A percentile compares a stretch with the other conserved stretches of the same genome.
phyloP scores from a whole-genome alignment of 805 yeast genomes.

The Lachancea meyersii region DNA sequence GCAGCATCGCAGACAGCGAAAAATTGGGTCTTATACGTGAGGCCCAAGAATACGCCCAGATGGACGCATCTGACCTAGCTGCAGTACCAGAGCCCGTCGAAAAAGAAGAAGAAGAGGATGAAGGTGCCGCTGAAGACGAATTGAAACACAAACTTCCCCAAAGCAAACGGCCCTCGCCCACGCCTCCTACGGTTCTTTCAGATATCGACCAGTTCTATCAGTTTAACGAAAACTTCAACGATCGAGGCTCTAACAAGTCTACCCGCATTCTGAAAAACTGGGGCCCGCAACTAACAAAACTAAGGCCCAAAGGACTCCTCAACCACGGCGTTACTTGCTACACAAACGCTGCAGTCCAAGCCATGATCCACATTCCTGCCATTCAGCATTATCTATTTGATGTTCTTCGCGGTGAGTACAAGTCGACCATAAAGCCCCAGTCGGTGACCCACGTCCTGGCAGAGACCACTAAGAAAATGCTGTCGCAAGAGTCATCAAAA shows the following conservation, averaged over 20 bases:
- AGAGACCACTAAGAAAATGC: conserved; percentile 62
- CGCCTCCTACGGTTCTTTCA: conserved; percentile 30
- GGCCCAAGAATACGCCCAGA: conserved; percentile 16
- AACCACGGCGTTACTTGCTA: conserved; percentile 96
- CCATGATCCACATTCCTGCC: conserved; percentile 86
- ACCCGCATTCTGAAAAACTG: conserved; percentile 64
- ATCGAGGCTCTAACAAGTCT: conserved; percentile 58
- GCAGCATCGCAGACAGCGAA: conserved; percentile 31
- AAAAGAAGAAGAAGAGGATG: conserved; percentile 25
- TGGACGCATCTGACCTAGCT: conserved; percentile 1
- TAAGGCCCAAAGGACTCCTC: conserved; percentile 61
- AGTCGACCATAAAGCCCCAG: conserved; percentile 40
- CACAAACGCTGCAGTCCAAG: conserved; percentile 91
- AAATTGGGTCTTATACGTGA: conserved; percentile 21
- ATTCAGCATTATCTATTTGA: conserved; percentile 75
- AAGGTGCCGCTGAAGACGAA: conserved; percentile 30
- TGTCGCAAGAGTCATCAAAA: conserved; percentile 46
- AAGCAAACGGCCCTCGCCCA: conserved; percentile 12
- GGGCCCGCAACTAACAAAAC: conserved; percentile 42
- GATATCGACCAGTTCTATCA: conserved; percentile 53
- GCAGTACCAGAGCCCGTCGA: conserved; percentile 3
- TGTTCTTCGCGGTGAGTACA: conserved; percentile 49
- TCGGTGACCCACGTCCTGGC: conserved; percentile 66
- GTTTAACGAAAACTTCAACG: conserved; percentile 50
- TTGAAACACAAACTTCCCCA: conserved; percentile 25